Evolutionary conservation across 176 grass and related monocot genomes (phyloP).

Genomic region (Zea mays): Zm-B73-REFERENCE-NAM-5.0 NC_050103.1:171687001-171687500

Average conservation of each 20-base stretch:
- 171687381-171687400: conserved; percentile 2
- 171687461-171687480: not conserved
- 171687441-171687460: not conserved
- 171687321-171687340: conserved; percentile 94
- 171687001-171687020: not conserved
- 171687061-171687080: conserved; percentile 10
- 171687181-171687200: conserved; percentile 54
- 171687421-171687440: not conserved
- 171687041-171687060: not conserved
- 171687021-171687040: not conserved
- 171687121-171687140: conserved; percentile 63
- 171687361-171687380: conserved; percentile 55
- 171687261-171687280: conserved; percentile 87
- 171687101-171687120: conserved; percentile 82
- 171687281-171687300: conserved; percentile 89
- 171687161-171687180: conserved; percentile 81
- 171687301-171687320: conserved; percentile 94
- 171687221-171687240: conserved; percentile 95
- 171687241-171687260: conserved; percentile 88
- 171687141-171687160: conserved; percentile 63
- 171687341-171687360: conserved; percentile 82
- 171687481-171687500: not conserved
- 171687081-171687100: conserved; percentile 64
- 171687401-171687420: conserved; percentile 8
- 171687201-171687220: conserved; percentile 64